phyloP scores from a whole-genome alignment of 345 rosid genomes.

The Cardiospermum halicacabum region DNA sequence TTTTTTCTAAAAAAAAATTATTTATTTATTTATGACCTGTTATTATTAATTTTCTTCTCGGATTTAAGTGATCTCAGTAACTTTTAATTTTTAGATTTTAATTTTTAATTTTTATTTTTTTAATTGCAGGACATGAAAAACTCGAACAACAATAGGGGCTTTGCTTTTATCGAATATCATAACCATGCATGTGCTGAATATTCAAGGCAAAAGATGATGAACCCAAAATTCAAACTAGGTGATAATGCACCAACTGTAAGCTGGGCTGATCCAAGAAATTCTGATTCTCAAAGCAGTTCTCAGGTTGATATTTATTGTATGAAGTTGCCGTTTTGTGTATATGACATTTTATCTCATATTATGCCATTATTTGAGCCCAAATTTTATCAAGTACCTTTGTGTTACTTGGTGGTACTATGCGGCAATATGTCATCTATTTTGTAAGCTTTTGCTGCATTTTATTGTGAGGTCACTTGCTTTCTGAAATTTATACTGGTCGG shows the following conservation, averaged over 20 bases:
- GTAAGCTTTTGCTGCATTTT: not conserved
- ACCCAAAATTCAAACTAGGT: slow-evolving; percentile 56
- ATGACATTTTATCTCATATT: not conserved
- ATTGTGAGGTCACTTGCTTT: not conserved
- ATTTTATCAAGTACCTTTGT: too few relatives aligned
- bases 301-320: slow-evolving; percentile 36
- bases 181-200: slow-evolving; percentile 68
- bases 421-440: not conserved
- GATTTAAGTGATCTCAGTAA: not conserved
- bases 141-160: slow-evolving; percentile 55
- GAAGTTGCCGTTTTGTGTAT: not conserved
- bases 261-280: slow-evolving; percentile 70
- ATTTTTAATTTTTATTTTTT: slow-evolving; percentile 3
- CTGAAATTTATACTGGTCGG: slow-evolving; percentile 10
- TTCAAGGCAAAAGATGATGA: slow-evolving; percentile 66
- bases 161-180: slow-evolving; percentile 66
- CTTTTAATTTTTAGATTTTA: too few relatives aligned
- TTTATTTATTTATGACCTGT: not conserved
- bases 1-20: not conserved
- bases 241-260: slow-evolving; percentile 58
- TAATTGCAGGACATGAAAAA: slow-evolving; percentile 45
- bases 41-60: not conserved
- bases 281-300: slow-evolving; percentile 49
- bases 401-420: not conserved
- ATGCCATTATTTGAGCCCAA: too few relatives aligned